Conservation (phyloP, 2,329 filamentous ascomycete species). For the Trichoderma polysporum region DNA sequence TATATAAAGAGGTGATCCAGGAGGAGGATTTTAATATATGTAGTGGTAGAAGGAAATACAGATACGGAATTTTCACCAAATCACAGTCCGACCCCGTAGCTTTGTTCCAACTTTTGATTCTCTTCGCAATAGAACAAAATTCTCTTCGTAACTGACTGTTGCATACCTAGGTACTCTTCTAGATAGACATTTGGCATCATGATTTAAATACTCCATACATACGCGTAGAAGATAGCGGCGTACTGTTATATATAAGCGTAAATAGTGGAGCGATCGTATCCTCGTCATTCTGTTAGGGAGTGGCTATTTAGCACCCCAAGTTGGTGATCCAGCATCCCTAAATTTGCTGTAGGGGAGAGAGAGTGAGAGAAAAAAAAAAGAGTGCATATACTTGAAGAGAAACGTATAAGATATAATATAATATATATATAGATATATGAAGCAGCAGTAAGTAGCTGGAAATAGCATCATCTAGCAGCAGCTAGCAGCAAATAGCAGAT, state of each 20-base stretch:
- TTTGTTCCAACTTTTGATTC: background rate
- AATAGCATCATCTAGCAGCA: no score
- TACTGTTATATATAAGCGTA: background rate
- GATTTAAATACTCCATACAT: background rate
- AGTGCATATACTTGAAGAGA: no score
- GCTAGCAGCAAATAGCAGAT: no score
- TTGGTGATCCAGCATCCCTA: no score
- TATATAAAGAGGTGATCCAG: background rate
- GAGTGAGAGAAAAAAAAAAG: no score
- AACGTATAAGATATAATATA: no score
- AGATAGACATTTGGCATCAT: no score
- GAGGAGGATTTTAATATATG: background rate
- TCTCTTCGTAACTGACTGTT: background rate
- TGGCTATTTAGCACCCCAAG: no score
- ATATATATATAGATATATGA: no score
- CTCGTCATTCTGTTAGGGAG: background rate
- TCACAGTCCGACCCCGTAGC: background rate
- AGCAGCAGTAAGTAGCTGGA: no score
- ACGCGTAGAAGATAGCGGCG: background rate
- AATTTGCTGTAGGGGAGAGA: no score
- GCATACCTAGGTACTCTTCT: background rate
- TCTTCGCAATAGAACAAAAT: background rate
- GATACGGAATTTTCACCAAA: slow-evolving; percentile 5
- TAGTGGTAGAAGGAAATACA: slow-evolving; percentile 10
- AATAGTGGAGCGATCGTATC: background rate